Conservation (phyloP, 768 basidiomycete genomes). For the Trametes maxima region DNA sequence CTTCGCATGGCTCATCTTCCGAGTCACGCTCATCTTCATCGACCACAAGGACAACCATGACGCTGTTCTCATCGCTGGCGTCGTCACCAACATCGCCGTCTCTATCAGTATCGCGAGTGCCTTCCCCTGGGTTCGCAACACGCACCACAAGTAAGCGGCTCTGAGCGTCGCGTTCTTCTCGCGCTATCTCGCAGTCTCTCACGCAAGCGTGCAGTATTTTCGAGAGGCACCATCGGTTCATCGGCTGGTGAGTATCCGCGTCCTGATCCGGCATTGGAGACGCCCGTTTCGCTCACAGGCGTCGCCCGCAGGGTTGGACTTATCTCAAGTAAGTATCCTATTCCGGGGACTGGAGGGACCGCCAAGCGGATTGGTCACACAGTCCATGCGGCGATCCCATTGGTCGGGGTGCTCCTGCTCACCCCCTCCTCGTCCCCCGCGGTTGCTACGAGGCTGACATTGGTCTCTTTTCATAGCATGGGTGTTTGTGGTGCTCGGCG, state of each 20-base stretch:
- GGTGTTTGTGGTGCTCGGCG: slow-evolving; percentile 45
- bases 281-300: slow-evolving; percentile 25
- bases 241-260: slow-evolving; percentile 40
- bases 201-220: slow-evolving; percentile 37
- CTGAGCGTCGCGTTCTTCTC: background rate
- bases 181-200: slow-evolving; percentile 7
- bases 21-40: slow-evolving; percentile 40
- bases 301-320: slow-evolving; percentile 34
- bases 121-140: slow-evolving; percentile 47
- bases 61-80: slow-evolving; percentile 40
- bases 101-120: slow-evolving; percentile 41
- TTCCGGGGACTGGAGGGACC: slow-evolving; percentile 8
- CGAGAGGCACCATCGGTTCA: slow-evolving; percentile 46
- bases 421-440: background rate
- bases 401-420: background rate
- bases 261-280: slow-evolving; percentile 16
- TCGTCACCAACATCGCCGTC: slow-evolving; percentile 43
- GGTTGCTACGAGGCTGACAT: slow-evolving; percentile 1
- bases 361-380: slow-evolving; percentile 16
- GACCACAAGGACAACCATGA: slow-evolving; percentile 38
- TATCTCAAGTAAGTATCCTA: slow-evolving; percentile 31
- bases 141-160: slow-evolving; percentile 43
- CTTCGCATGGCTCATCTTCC: slow-evolving; percentile 40
- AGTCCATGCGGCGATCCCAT: background rate
- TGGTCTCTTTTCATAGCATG: slow-evolving; percentile 31